phyloP scores from a whole-genome alignment of 179 eudicot genomes.

The Silene vulgaris region DNA sequence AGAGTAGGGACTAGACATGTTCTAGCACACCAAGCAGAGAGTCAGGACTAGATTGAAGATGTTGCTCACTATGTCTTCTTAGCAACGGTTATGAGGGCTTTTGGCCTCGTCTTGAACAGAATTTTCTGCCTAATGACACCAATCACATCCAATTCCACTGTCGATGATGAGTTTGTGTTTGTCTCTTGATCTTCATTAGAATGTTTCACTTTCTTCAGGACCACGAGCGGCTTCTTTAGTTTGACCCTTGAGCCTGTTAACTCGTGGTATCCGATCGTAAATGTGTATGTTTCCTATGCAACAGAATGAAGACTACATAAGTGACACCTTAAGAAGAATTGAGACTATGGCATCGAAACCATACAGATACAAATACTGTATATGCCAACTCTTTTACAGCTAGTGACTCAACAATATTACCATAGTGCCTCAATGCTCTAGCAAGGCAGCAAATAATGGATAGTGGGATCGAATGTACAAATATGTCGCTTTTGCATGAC shows the following conservation, averaged over 20 bases:
- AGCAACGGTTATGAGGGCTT: constrained; percentile 63
- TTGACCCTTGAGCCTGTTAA: constrained; percentile 63
- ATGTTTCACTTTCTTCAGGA: constrained; percentile 55
- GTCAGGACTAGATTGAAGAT: background rate
- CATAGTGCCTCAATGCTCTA: background rate
- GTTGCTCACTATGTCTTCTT: constrained; percentile 21
- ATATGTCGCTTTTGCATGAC: too few relatives aligned
- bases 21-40: background rate
- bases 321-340: background rate
- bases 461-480: too few relatives aligned
- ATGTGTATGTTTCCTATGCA: constrained; percentile 59
- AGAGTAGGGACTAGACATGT: background rate
- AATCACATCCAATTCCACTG: constrained; percentile 58
- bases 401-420: background rate
- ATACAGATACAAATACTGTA: background rate
- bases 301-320: background rate
- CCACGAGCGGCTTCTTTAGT: constrained; percentile 71
- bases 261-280: constrained; percentile 77
- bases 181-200: constrained; percentile 22
- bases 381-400: background rate
- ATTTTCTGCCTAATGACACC: constrained; percentile 72
- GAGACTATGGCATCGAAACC: background rate
- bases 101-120: constrained; percentile 78
- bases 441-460: too few relatives aligned
- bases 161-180: constrained; percentile 23